These are phyloP conservation scores for Trypanosoma lewisi DNA, from an alignment of 208 protist genomes.

Conservation along the genomic window DNA sequence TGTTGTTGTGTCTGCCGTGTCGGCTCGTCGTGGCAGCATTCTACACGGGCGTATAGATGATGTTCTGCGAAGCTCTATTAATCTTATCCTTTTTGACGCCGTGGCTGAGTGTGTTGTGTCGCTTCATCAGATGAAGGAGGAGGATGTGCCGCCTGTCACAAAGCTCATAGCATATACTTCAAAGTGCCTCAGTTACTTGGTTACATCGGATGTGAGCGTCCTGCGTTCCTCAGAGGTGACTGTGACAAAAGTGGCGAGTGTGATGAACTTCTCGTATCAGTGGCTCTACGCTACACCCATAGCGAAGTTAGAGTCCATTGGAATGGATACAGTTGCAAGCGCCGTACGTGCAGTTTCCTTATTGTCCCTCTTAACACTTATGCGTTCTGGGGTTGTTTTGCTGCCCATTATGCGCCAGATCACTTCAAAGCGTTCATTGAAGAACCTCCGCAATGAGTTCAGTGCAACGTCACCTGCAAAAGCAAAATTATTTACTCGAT, in stretches of 20 bases:
- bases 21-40: slow-evolving; percentile 64
- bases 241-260: slow-evolving; percentile 57
- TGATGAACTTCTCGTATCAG: slow-evolving; percentile 70
- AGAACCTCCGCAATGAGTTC: slow-evolving; percentile 65
- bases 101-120: slow-evolving; percentile 77
- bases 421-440: slow-evolving; percentile 48
- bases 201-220: slow-evolving; percentile 59
- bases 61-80: slow-evolving; percentile 74
- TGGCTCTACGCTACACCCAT: slow-evolving; percentile 77
- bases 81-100: slow-evolving; percentile 86
- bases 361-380: slow-evolving; percentile 71
- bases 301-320: slow-evolving; percentile 72
- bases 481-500: slow-evolving; percentile 44
- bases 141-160: slow-evolving; percentile 52
- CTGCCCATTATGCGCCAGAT: slow-evolving; percentile 47
- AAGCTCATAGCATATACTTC: slow-evolving; percentile 75
- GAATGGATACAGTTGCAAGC: slow-evolving; percentile 62
- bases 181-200: slow-evolving; percentile 58
- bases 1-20: slow-evolving; percentile 59
- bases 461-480: slow-evolving; percentile 52
- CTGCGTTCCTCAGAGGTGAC: slow-evolving; percentile 76
- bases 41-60: slow-evolving; percentile 80
- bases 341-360: slow-evolving; percentile 64
- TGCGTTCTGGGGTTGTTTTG: slow-evolving; percentile 48
- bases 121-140: slow-evolving; percentile 49